These are phyloP conservation scores for Musa beccarii DNA, from an alignment of 176 grass and related monocot species.

Conservation along the genomic window DNA sequence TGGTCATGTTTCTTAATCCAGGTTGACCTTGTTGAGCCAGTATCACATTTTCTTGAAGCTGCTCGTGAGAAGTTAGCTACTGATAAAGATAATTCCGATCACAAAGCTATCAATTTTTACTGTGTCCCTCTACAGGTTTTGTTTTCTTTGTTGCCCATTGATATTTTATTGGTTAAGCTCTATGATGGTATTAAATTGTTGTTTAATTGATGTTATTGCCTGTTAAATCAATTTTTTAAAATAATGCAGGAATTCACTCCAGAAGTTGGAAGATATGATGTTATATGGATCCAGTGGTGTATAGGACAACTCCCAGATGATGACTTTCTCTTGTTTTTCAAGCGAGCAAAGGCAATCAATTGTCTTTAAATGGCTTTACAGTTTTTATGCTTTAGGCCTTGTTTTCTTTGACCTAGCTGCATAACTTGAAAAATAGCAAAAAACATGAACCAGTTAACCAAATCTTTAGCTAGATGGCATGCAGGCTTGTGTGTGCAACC, in stretches of 20 bases:
- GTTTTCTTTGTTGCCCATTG: slow-evolving; percentile 2
- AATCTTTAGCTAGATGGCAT: neutral
- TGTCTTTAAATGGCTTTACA: neutral
- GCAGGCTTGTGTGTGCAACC: neutral
- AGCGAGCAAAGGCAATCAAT: slow-evolving; percentile 53
- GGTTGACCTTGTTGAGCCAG: slow-evolving; percentile 97
- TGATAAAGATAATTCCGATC: slow-evolving; percentile 29
- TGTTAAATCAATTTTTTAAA: neutral
- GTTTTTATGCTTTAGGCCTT: neutral
- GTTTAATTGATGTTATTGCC: neutral
- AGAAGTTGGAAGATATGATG: slow-evolving; percentile 87
- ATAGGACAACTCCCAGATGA: slow-evolving; percentile 96
- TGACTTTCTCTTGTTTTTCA: slow-evolving; percentile 95
- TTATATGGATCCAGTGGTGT: slow-evolving; percentile 99
- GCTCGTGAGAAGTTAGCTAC: slow-evolving; percentile 69
- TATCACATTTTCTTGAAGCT: slow-evolving; percentile 84
- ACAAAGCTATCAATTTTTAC: slow-evolving; percentile 77
- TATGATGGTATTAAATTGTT: neutral
- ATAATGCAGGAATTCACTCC: slow-evolving; percentile 63
- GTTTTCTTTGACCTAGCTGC: neutral
- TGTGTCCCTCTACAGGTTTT: slow-evolving; percentile 88
- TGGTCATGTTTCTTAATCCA: slow-evolving; percentile 29
- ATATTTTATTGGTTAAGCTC: neutral
- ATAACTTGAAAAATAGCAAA: neutral
- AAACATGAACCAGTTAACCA: neutral